Evolutionary conservation across 768 basidiomycete species (phyloP).

Genomic region (Pulveroboletus frians): DNA sequence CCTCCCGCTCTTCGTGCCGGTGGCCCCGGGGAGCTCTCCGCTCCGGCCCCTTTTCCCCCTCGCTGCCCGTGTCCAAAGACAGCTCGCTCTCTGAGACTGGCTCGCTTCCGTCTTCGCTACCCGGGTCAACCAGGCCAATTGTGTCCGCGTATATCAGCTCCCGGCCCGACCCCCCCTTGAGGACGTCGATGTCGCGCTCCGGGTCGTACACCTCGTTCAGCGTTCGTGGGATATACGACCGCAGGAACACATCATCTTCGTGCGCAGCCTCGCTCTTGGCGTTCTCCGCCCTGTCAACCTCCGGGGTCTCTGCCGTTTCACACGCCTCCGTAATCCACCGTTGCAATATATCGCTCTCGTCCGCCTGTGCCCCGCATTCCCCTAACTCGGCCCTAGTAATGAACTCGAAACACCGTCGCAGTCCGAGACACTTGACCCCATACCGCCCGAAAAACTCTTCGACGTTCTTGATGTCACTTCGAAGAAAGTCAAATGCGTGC

Average conservation of each 20-base stretch:
- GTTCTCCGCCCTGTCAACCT: conserved; percentile 8
- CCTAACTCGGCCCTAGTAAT: conserved; percentile 55
- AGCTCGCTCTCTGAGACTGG: conserved; percentile 19
- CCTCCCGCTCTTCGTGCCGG: conserved; percentile 86
- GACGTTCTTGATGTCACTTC: conserved; percentile 85
- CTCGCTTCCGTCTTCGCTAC: conserved; percentile 10
- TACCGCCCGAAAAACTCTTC: conserved; percentile 86
- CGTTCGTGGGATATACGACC: conserved; percentile 88
- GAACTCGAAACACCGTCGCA: conserved; percentile 85
- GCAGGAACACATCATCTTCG: conserved; percentile 86
- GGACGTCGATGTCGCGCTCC: conserved; percentile 80
- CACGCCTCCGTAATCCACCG: conserved; percentile 45
- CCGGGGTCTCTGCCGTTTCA: conserved; percentile 15
- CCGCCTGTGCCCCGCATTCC: conserved; percentile 27
- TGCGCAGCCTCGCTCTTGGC: conserved; percentile 37
- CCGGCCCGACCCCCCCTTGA: conserved; percentile 63
- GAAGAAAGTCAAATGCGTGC: conserved; percentile 91
- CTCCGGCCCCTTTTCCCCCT: conserved; percentile 31
- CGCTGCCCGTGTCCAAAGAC: conserved; percentile 28
- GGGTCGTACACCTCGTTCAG: conserved; percentile 93
- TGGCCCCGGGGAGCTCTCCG: conserved; percentile 76
- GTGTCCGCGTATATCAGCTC: conserved; percentile 84
- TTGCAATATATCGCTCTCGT: conserved; percentile 31
- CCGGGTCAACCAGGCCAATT: conserved; percentile 65
- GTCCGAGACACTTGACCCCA: conserved; percentile 71